These are phyloP conservation scores for Hypomyces rosellus DNA, from an alignment of 2,329 filamentous ascomycete genomes.

Conservation along the genomic window DNA sequence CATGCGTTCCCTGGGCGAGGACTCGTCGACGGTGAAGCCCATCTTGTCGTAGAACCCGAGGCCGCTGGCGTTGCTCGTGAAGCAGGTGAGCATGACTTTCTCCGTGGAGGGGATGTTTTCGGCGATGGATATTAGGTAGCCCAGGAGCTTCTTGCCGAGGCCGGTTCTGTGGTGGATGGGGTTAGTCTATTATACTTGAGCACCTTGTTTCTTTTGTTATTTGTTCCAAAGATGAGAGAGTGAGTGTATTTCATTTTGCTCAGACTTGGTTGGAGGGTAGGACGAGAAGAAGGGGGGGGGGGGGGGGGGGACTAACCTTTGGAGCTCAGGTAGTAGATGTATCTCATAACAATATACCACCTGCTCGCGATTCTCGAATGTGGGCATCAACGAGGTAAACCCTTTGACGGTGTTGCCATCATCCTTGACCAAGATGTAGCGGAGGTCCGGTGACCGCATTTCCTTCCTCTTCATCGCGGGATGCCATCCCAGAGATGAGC, in stretches of 20 bases:
- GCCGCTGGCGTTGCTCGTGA: slow-evolving; percentile 53
- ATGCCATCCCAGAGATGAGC: slow-evolving; percentile 58
- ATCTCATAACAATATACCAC: slow-evolving; percentile 78
- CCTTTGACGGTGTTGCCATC: slow-evolving; percentile 32
- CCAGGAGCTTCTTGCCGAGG: slow-evolving; percentile 55
- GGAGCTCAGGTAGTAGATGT: slow-evolving; percentile 53
- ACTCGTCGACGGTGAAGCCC: slow-evolving; percentile 51
- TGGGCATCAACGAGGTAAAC: slow-evolving; percentile 67
- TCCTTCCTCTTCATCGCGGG: slow-evolving; percentile 54
- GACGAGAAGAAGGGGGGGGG: no score
- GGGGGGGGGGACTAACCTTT: slow-evolving; percentile 40
- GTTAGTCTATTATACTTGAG: neutral
- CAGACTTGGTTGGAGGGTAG: neutral
- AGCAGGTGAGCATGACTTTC: slow-evolving; percentile 72
- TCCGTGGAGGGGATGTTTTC: slow-evolving; percentile 45
- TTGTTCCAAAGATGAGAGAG: no score
- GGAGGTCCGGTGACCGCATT: slow-evolving; percentile 61
- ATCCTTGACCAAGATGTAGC: slow-evolving; percentile 58
- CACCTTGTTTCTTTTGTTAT: neutral
- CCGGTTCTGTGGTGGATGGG: slow-evolving; percentile 44
- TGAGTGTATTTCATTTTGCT: no score
- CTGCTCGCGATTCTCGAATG: slow-evolving; percentile 56
- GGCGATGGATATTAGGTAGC: slow-evolving; percentile 47
- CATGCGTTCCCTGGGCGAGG: slow-evolving; percentile 46
- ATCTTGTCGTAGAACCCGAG: slow-evolving; percentile 54